Evolutionary conservation across 2,329 filamentous ascomycete species (phyloP).

Genomic region (Aureobasidium vineae): DNA sequence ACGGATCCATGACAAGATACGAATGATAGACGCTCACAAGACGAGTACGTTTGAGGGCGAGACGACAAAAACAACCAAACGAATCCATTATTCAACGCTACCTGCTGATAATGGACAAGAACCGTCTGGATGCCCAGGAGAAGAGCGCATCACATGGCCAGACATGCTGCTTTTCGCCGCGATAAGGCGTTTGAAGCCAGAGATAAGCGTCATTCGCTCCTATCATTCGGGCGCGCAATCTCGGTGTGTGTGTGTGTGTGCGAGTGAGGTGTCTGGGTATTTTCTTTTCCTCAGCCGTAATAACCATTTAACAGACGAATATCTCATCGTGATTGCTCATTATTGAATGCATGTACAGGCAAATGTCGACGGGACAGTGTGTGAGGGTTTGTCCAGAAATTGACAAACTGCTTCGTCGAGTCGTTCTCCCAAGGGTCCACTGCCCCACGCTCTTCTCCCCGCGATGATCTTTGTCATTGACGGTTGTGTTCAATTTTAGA

Average conservation of each 20-base stretch:
- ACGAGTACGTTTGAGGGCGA: slow-evolving; percentile 8
- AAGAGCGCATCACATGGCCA: slow-evolving; percentile 19
- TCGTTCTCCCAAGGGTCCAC: background rate
- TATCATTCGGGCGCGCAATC: slow-evolving; percentile 7
- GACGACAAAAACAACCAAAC: slow-evolving; percentile 13
- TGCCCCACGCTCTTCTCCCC: slow-evolving; percentile 18
- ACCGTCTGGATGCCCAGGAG: slow-evolving; percentile 12
- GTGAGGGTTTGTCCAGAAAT: background rate
- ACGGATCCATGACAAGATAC: slow-evolving; percentile 20
- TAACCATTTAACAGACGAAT: slow-evolving; percentile 7
- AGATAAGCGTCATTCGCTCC: slow-evolving; percentile 21
- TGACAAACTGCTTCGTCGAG: slow-evolving; percentile 14
- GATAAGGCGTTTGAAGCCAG: slow-evolving; percentile 22
- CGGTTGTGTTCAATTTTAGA: slow-evolving; percentile 1
- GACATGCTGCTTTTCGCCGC: slow-evolving; percentile 17
- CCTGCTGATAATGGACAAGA: slow-evolving; percentile 18
- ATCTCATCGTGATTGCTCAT: background rate
- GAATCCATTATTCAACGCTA: slow-evolving; percentile 11
- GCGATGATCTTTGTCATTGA: slow-evolving; percentile 12
- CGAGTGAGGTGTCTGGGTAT: background rate
- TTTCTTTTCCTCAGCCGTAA: background rate
- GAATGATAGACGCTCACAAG: slow-evolving; percentile 23
- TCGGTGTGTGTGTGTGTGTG: background rate
- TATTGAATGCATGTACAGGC: background rate
- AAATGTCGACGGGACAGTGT: background rate